Evolutionary conservation across 352 stramenopile species (phyloP).

Genomic region (Globisporangium sylvaticum): DNA sequence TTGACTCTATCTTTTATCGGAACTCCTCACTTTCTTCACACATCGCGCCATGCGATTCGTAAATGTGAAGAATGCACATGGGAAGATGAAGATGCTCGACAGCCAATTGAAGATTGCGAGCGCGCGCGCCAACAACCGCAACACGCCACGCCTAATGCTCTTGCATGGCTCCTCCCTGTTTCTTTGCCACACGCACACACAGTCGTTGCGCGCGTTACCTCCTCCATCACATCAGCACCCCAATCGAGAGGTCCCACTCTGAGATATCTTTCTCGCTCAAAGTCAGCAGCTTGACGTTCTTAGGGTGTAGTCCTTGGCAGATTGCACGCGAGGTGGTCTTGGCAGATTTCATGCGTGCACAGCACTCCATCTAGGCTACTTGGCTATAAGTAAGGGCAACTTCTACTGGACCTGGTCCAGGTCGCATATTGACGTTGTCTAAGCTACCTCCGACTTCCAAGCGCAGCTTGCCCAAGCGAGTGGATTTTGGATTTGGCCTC

Average conservation of each 20-base stretch:
- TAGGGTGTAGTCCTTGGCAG: too few relatives aligned
- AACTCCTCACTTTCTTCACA: background rate
- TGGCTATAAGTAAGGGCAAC: too few relatives aligned
- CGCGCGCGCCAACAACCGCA: background rate
- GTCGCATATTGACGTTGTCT: too few relatives aligned
- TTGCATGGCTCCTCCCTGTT: background rate
- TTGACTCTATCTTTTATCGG: background rate
- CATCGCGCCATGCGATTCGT: too few relatives aligned
- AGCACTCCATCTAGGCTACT: background rate
- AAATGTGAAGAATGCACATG: too few relatives aligned
- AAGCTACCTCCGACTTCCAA: too few relatives aligned
- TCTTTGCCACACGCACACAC: background rate
- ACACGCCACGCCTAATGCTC: background rate
- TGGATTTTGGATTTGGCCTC: background rate
- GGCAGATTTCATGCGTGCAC: background rate
- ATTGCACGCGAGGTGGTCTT: background rate
- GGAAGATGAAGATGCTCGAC: background rate
- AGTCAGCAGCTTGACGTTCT: background rate
- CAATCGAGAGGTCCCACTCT: background rate
- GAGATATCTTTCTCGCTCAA: background rate
- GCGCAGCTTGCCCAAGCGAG: too few relatives aligned
- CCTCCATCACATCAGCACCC: background rate
- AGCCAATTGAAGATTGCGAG: background rate
- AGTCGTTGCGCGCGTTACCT: background rate
- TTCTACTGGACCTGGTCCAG: too few relatives aligned